Evolutionary conservation across 2,329 filamentous ascomycete genomes (phyloP), one percentile per base, ranked within the genome.

Genomic region (Paecilomyces niveus): DNA sequence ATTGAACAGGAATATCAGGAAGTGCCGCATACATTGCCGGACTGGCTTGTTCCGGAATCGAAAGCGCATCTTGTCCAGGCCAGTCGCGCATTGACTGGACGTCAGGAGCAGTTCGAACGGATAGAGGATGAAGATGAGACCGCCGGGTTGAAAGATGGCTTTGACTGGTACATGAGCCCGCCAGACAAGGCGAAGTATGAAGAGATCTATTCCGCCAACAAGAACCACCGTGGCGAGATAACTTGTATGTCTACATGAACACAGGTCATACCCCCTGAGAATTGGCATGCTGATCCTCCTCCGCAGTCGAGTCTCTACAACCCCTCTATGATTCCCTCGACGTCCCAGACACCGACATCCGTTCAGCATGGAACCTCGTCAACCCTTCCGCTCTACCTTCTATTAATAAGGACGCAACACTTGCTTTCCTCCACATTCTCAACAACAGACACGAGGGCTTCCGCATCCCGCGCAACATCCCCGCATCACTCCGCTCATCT

Each of bases 101-200:
- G 88, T 65, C 89, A 90, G 65, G 84, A 89, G 56, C 86, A 89
- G 66, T 97, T 97, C 73, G 92, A 96, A 74, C 83, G 86, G 62
- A 85, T 96, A 60, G 89, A 92, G 57, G 89, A 81, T 53, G 83
- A 96, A 60, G 85, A 88, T 63, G 92, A 96, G 66, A 86, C 87
- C 3, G 85, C 86, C 1, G 92, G 92, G 0, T 80, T 99, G 62
- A 96, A 96, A 73, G 92, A 97, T 75, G 93, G 93, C 11, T 99
- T 99, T 74, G 94, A 99, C 74, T 99, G 94, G 94, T 99, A 99
- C 79, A 99, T 99, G 91, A 92, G 86, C 60, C 94, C 94, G 0
- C 76, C 81, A 31, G 92, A 99, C 77, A 95, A 95, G 77, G 72
- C 85, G 63, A 97, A 97, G 76, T 99, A 99, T 78, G 92, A 97